These are phyloP conservation scores for Daldinia caldariorum DNA, from an alignment of 495 filamentous ascomycete species.

Conservation along the genomic window DNA sequence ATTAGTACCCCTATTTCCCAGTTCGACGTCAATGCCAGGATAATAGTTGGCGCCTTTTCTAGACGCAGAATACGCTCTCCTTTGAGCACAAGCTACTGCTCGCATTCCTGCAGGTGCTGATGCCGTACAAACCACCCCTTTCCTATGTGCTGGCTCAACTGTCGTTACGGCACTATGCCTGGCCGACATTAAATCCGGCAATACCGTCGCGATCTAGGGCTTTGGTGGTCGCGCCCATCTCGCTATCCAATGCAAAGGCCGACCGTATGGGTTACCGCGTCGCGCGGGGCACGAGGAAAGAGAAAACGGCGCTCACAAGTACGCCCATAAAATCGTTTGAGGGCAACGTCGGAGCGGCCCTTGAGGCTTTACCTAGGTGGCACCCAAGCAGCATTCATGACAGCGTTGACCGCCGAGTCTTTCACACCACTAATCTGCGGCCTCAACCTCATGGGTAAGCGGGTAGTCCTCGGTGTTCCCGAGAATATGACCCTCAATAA, in stretches of 20 bases:
- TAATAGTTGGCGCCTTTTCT: background rate
- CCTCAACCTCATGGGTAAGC: constrained; percentile 63
- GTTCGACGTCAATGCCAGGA: background rate
- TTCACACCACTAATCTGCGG: constrained; percentile 65
- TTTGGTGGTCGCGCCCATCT: constrained; percentile 73
- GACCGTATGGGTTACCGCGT: constrained; percentile 71
- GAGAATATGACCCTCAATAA: constrained; percentile 63
- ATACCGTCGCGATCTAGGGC: constrained; percentile 69
- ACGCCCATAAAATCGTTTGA: constrained; percentile 69
- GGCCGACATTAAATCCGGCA: constrained; percentile 62
- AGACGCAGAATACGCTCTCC: constrained; percentile 69
- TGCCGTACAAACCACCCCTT: constrained; percentile 66
- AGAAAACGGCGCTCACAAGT: constrained; percentile 69
- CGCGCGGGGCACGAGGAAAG: constrained; percentile 64
- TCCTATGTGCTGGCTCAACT: constrained; percentile 75
- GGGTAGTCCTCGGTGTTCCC: constrained; percentile 64
- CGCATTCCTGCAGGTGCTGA: constrained; percentile 64
- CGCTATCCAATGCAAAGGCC: constrained; percentile 72
- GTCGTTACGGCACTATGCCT: constrained; percentile 73
- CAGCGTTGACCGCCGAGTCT: constrained; percentile 62
- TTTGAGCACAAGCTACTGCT: constrained; percentile 68
- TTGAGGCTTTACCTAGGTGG: constrained; percentile 69
- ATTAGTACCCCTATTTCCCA: constrained; percentile 12
- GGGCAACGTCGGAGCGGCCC: constrained; percentile 58
- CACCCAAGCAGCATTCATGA: constrained; percentile 66